Percentiles rank a stretch among this genome's conserved stretches.
Conservation (phyloP, 75 land plant genomes). For the Pinus tabuliformis region DNA sequence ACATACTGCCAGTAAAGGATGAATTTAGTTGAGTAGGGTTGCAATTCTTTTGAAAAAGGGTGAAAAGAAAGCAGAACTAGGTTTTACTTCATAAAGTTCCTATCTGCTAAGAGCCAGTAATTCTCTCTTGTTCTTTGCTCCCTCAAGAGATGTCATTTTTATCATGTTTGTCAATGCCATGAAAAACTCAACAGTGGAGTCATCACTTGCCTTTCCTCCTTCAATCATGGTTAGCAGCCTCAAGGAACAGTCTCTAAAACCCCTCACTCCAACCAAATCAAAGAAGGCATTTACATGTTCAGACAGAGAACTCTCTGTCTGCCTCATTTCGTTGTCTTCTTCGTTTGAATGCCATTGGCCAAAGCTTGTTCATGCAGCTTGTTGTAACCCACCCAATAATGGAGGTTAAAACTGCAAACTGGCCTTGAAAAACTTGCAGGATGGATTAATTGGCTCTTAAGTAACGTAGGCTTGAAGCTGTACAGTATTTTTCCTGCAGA, state of each 20-base stretch:
- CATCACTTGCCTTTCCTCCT: background rate
- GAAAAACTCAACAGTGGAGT: background rate
- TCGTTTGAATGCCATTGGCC: too few species aligned
- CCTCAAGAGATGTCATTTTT: conserved; percentile 2
- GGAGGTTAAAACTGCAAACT: too few species aligned
- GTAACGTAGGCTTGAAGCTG: background rate
- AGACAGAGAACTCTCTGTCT: too few species aligned
- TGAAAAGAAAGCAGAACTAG: background rate
- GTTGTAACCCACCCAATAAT: too few species aligned
- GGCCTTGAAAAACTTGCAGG: too few species aligned
- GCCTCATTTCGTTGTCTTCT: too few species aligned
- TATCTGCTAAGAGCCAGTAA: background rate
- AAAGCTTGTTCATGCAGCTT: too few species aligned
- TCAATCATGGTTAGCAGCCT: conserved; percentile 1
- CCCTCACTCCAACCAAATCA: too few species aligned
- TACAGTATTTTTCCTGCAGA: too few species aligned
- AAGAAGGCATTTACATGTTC: too few species aligned
- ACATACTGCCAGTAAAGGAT: background rate
- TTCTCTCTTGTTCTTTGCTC: background rate
- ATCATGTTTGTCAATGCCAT: background rate
- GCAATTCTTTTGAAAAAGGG: background rate
- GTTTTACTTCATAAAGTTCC: background rate
- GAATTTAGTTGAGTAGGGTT: background rate
- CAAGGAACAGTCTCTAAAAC: background rate
- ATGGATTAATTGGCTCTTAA: background rate